These are phyloP conservation scores for Hyphodiscus sp. DNA, from an alignment of 2,329 filamentous ascomycete species.

Conservation along the genomic window DNA sequence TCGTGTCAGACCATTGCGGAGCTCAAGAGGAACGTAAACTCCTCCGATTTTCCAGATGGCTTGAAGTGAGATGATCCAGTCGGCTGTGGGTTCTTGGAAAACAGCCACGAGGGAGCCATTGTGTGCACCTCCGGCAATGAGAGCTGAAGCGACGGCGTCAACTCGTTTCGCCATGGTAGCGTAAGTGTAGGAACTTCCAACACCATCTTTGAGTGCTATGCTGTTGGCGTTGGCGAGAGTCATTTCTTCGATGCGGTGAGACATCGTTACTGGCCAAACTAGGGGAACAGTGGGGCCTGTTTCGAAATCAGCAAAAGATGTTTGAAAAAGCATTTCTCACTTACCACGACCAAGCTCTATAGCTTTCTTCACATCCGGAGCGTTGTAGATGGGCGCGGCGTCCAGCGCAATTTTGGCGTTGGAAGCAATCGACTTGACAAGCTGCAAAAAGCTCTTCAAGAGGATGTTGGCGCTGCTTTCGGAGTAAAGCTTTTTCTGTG, in stretches of 20 bases:
- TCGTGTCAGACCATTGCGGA: constrained; percentile 16
- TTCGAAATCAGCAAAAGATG: background rate
- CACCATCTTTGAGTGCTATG: background rate
- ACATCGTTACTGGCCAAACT: background rate
- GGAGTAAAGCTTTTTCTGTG: background rate
- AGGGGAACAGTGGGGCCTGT: background rate
- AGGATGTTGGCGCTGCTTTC: background rate
- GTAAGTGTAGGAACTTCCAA: background rate
- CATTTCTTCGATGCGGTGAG: background rate
- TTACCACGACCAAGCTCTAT: background rate
- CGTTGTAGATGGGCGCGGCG: background rate
- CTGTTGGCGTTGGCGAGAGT: background rate
- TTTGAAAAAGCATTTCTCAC: background rate
- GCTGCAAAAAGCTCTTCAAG: background rate
- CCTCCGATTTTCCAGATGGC: constrained; percentile 28
- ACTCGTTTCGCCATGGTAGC: constrained; percentile 17
- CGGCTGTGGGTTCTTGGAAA: constrained; percentile 6
- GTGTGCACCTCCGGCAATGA: constrained; percentile 17
- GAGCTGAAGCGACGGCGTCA: constrained; percentile 29
- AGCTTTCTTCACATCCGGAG: background rate
- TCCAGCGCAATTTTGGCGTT: background rate
- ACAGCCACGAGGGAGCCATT: constrained; percentile 28
- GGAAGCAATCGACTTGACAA: background rate
- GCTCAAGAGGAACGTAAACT: constrained; percentile 30
- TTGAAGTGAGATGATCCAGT: constrained; percentile 27